Conservation (phyloP, 164 flowering plant species). For the Paratinospora sagittata region DNA sequence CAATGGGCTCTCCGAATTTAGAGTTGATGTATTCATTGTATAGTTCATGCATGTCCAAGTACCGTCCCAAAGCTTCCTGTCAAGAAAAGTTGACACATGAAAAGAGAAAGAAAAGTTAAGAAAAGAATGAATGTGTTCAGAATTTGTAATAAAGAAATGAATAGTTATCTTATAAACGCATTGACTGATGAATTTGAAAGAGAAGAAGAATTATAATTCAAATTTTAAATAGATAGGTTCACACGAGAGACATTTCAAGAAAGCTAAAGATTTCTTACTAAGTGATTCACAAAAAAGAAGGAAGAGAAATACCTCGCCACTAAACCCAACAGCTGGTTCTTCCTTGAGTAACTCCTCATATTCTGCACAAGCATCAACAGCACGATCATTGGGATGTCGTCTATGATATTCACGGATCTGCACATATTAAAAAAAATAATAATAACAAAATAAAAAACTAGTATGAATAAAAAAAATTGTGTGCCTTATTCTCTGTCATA, state of each 20-base stretch:
- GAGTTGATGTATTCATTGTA: constrained; percentile 79
- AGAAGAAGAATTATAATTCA: background rate
- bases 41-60: constrained; percentile 87
- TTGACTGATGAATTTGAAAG: no score
- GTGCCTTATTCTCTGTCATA: no score
- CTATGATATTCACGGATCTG: constrained; percentile 98
- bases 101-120: background rate
- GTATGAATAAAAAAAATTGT: no score
- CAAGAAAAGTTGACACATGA: background rate
- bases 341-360: constrained; percentile 78
- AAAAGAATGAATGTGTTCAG: no score
- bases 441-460: no score
- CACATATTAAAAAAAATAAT: constrained; percentile 10
- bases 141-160: no score
- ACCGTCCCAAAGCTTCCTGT: constrained; percentile 87
- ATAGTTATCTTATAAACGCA: no score
- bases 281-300: background rate
- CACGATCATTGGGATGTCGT: constrained; percentile 86
- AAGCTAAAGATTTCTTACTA: background rate
- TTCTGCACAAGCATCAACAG: constrained; percentile 69
- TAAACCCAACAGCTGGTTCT: constrained; percentile 85
- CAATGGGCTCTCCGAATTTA: constrained; percentile 76
- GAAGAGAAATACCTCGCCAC: constrained; percentile 72
- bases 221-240: background rate
- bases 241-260: background rate